Evolutionary conservation across 2,329 filamentous ascomycete genomes (phyloP).

Genomic region (Aplosporella prunicola): DNA sequence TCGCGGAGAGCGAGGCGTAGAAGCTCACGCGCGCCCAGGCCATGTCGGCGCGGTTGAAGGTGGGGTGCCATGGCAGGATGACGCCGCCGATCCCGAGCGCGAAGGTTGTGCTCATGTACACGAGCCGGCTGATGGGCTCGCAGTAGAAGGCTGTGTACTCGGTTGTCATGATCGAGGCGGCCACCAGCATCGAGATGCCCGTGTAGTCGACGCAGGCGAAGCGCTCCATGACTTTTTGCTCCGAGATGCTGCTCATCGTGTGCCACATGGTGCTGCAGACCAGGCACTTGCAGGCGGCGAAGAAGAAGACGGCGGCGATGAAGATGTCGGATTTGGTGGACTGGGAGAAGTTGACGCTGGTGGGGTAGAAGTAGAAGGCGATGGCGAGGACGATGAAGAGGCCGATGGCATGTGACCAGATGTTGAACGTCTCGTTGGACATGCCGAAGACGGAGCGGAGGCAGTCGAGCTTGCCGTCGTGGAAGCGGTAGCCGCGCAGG

Average conservation of each 20-base stretch:
- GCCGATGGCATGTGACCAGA: slow-evolving; percentile 91
- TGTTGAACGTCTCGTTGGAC: slow-evolving; percentile 93
- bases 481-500: slow-evolving; percentile 82
- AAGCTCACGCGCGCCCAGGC: slow-evolving; percentile 87
- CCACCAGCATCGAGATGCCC: slow-evolving; percentile 88
- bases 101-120: slow-evolving; percentile 76
- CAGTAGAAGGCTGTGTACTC: slow-evolving; percentile 99
- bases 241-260: slow-evolving; percentile 95
- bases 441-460: slow-evolving; percentile 72
- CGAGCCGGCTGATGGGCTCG: slow-evolving; percentile 76
- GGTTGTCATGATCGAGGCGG: slow-evolving; percentile 93
- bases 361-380: slow-evolving; percentile 93
- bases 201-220: slow-evolving; percentile 99
- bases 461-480: slow-evolving; percentile 82
- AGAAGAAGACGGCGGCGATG: slow-evolving; percentile 90
- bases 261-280: slow-evolving; percentile 96
- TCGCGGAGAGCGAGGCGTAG: slow-evolving; percentile 77
- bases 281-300: slow-evolving; percentile 88
- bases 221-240: slow-evolving; percentile 79
- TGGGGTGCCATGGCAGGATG: slow-evolving; percentile 90
- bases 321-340: slow-evolving; percentile 83
- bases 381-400: slow-evolving; percentile 79
- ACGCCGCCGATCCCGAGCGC: slow-evolving; percentile 76
- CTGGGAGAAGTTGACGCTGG: slow-evolving; percentile 72
- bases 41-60: slow-evolving; percentile 88